Evolutionary conservation across 2,329 filamentous ascomycete genomes (phyloP).

Genomic region (Leptographium wingfieldii): DNA sequence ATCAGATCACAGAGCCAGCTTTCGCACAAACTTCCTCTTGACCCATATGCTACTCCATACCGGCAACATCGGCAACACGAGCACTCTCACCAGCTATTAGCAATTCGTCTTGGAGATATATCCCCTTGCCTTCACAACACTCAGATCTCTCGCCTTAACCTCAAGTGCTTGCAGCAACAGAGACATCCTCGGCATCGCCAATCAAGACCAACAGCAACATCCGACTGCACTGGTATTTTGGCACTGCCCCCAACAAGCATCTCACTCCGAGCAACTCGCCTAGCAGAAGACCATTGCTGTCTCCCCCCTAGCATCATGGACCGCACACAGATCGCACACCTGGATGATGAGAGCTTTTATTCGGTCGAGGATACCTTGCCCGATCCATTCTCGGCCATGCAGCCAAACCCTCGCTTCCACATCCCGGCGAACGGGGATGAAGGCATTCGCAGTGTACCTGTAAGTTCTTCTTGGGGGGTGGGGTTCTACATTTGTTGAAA

Average conservation of each 20-base stretch:
- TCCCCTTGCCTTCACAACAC: background rate
- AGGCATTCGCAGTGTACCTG: conserved; percentile 9
- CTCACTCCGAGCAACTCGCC: background rate
- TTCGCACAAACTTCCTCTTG: background rate
- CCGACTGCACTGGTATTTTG: background rate
- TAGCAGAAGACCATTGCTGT: background rate
- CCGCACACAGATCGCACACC: background rate
- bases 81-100: background rate
- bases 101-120: background rate
- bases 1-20: background rate
- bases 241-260: background rate
- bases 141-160: background rate
- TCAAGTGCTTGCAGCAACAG: background rate
- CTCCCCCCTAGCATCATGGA: background rate
- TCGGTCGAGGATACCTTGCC: background rate
- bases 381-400: background rate
- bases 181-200: background rate
- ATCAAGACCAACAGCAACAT: background rate
- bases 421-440: conserved; percentile 2
- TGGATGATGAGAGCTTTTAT: background rate
- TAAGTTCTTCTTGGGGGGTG: background rate
- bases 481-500: background rate
- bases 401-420: conserved; percentile 2
- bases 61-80: background rate
- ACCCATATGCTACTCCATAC: background rate